Conservation (phyloP, 73 alveolate genomes). For the Paramecium biaurelia region DNA sequence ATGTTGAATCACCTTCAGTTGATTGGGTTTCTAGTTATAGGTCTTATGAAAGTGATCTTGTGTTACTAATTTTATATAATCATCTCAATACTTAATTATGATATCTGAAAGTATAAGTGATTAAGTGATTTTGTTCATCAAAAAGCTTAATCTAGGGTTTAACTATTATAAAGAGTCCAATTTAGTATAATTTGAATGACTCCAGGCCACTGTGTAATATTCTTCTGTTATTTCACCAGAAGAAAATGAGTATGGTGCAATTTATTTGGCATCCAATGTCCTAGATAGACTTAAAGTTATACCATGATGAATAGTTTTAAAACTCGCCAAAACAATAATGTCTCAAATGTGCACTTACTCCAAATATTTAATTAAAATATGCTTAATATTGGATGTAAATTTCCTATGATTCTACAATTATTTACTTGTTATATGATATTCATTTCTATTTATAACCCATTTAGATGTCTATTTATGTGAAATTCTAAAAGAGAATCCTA, state of each 20-base stretch:
- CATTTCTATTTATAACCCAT: neutral
- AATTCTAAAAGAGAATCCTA: constrained; percentile 30
- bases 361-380: constrained; percentile 15
- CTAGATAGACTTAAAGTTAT: neutral
- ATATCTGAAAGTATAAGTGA: constrained; percentile 1
- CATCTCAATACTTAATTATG: neutral
- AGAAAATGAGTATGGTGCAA: neutral
- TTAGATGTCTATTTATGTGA: constrained; percentile 12
- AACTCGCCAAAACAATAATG: constrained; percentile 44
- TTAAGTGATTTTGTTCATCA: neutral
- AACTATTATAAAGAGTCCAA: neutral
- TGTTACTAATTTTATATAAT: neutral
- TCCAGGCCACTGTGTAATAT: neutral
- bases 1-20: neutral
- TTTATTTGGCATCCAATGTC: neutral
- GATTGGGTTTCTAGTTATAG: neutral
- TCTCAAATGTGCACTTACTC: constrained; percentile 39
- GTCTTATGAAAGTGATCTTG: neutral
- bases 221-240: neutral
- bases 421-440: constrained; percentile 4
- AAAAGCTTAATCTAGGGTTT: neutral
- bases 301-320: constrained; percentile 33
- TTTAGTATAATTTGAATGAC: neutral
- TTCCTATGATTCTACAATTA: neutral
- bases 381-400: constrained; percentile 37